Base-by-base conservation (phyloP, 345 rosid species). In the Citropsis articulata region DNA sequence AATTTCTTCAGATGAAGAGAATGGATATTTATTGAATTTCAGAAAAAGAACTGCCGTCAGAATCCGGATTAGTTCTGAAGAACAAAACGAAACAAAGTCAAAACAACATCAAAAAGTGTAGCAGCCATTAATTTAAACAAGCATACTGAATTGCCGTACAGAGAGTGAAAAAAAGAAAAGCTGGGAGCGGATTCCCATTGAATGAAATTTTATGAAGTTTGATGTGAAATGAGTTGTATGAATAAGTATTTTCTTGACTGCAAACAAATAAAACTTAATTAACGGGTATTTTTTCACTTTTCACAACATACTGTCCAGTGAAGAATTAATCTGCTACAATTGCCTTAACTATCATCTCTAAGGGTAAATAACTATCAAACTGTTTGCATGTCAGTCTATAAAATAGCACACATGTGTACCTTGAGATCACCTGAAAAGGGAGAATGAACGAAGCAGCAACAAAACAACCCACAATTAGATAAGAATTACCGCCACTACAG, bases 341-440 rank as follows among this genome's bases (percentile, higher is more conserved):
- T 30, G 68, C 40, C 24, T 64, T 31, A 13, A 63, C 36, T 64
- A 16, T 61, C 14, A 9, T 55, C 13, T 28, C 69, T 53, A 61
- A 64, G 27, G 55, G 10, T 75, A 42, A 77, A 65, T 50, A 50
- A 71, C 55, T 53, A 53, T 30, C 19, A 63, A 69, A 69, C 16
- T 66, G 77, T 62, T 78, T 14, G 48, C 60, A 78, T 48, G 72
- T 66, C n/a, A 30, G 40, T 53, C 56, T 65, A 76, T 22, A 61
- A 61, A 62, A 19, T 24, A 63, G 75, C 30, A 60, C 38, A 57
- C 81, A 18, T 73, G 56, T 91, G 56, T 91, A 94, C 98, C 98
- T 94, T 94, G 85, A 90, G 77, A 82, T 85, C 85, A 83, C 89
- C 98, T 94, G 94, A 77, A 74, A 75, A 79, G 84, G 81, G 60